Evolutionary conservation across 352 stramenopile genomes (phyloP).

Genomic region (Phytophthora constricta): DNA sequence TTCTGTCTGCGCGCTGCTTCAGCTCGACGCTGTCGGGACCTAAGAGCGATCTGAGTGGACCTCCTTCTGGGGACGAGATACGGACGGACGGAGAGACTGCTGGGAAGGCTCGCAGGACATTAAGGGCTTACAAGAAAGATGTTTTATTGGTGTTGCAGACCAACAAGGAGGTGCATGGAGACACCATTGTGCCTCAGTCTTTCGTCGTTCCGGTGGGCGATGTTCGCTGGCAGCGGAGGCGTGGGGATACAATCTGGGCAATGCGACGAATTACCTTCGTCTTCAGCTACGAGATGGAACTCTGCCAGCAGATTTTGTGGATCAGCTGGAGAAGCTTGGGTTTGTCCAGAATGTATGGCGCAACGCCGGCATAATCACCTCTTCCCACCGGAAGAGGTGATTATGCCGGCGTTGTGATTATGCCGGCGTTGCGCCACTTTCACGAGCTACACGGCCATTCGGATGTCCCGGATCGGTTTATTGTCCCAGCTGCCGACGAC

Average conservation of each 20-base stretch:
- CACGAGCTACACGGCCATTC: conserved; percentile 29
- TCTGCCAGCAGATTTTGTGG: background rate
- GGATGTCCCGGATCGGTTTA: conserved; percentile 34
- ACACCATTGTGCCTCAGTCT: background rate
- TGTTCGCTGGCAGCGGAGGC: background rate
- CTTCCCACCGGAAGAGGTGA: conserved; percentile 25
- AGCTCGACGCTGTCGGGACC: no score
- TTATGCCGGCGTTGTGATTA: conserved; percentile 39
- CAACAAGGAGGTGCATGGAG: background rate
- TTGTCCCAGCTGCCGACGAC: conserved; percentile 13
- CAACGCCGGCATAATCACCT: no score
- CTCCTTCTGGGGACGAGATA: no score
- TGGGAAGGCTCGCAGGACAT: no score
- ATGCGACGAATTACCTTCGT: background rate
- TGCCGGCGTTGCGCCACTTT: conserved; percentile 35
- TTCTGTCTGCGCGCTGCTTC: no score
- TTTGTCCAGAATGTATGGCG: conserved; percentile 35
- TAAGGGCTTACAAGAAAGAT: no score
- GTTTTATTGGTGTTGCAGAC: background rate
- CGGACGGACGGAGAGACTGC: no score
- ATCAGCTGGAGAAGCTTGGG: conserved; percentile 19
- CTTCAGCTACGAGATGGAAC: background rate
- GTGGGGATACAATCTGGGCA: background rate
- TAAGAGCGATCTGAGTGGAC: no score
- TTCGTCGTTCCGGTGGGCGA: background rate